Conservation (phyloP, 345 rosid genomes). For the Pugionium dolabratum region DNA sequence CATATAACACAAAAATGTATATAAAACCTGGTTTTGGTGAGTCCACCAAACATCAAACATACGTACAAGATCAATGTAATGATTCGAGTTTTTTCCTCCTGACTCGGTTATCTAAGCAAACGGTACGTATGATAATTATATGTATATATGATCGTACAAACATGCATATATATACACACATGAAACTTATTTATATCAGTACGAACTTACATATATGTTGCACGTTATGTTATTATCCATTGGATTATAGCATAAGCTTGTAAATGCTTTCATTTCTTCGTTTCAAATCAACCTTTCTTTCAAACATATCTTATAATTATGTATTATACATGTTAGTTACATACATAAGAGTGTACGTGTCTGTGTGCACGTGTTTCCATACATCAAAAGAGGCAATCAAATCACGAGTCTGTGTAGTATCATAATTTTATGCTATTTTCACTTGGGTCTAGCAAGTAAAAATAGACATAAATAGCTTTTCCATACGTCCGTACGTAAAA, state of each 20-base stretch:
- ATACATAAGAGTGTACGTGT: conserved; percentile 21
- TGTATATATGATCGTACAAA: conserved; percentile 31
- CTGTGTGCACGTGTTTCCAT: conserved; percentile 36
- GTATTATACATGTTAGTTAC: conserved; percentile 9
- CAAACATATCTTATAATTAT: conserved; percentile 9
- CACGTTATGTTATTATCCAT: conserved; percentile 35
- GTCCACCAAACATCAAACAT: conserved; percentile 27
- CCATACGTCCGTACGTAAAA: conserved; percentile 37
- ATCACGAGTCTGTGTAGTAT: conserved; percentile 37
- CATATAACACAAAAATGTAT: conserved; percentile 34
- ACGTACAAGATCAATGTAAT: conserved; percentile 24
- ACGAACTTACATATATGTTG: conserved; percentile 26
- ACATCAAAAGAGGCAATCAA: conserved; percentile 35
- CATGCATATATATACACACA: conserved; percentile 19
- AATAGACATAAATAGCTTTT: conserved; percentile 31
- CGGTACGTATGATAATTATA: conserved; percentile 20
- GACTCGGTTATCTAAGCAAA: conserved; percentile 41
- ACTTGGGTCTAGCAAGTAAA: background rate
- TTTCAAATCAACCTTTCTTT: conserved; percentile 41
- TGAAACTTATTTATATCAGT: conserved; percentile 30
- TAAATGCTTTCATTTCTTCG: conserved; percentile 21
- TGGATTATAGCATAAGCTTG: conserved; percentile 31
- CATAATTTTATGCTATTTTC: conserved; percentile 41
- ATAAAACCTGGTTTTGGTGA: conserved; percentile 36
- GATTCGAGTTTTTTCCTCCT: conserved; percentile 21